Base-by-base conservation (phyloP, 2,329 filamentous ascomycete species). In the Fusarium neocosmosporiellum region DNA sequence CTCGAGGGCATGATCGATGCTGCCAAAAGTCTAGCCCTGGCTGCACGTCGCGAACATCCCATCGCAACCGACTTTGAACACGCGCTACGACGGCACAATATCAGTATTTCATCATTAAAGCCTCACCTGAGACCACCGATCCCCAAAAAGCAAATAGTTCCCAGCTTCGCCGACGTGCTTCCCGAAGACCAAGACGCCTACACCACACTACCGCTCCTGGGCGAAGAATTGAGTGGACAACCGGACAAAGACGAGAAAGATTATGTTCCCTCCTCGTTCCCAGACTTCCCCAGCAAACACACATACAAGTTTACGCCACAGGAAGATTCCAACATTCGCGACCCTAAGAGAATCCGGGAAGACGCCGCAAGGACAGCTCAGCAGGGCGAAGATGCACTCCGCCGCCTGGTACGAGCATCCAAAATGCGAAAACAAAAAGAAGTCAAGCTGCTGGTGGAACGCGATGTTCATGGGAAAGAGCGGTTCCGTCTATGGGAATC, bases 391-490 rank as follows among this genome's bases (percentile, higher is more conserved):
- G 88, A 89, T 68, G 90, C 90, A 1, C 82, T 92, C 5, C 83
- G 90, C 31, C 83, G 87, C 9, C 82, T 92, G 20, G 87, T 91
- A 31, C 86, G 89, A 24, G 89, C 90, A 20, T 89, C 88, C 63
- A 92, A 92, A 79, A 87, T 89, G 73, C 88, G 89, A 58, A 89
- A 89, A 73, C 89, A 91, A 74, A 91, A 91, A 78, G 90, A 91
- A 75, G 86, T 90, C 48, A 89, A 88, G 73, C 84, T 86, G 3
- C 80, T 87, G 3, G 89, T 90, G 3, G 84, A 88, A 71, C 84
- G 85, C 62, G 86, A 90, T 73, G 78, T 81, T 3, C 81, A 86
- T 22, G 88, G 86, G 50, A 88, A 87, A 74, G 84, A 88, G 69
- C 84, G 89, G 18, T 89, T 91, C 74, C 82, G 87, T 8, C 80